Base-by-base conservation (phyloP, 768 basidiomycete genomes). In the Rhizopogon salebrosus region DNA sequence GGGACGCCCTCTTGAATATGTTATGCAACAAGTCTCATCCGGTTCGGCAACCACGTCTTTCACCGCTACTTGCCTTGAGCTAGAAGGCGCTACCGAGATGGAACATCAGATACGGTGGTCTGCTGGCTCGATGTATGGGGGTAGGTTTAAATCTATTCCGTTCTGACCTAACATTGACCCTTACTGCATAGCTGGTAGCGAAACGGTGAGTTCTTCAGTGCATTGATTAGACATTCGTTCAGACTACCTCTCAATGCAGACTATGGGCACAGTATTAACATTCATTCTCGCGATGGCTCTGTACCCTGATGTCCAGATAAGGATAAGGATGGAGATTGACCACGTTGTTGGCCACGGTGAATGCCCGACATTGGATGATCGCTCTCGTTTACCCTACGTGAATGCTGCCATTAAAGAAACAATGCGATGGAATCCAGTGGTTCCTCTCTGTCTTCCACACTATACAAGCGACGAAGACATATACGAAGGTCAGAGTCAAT, bases 311-410 rank as follows among this genome's bases (percentile, higher is more conserved):
- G 18, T 48, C 20, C 46, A 48, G 6, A 11, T 7, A 6, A 39
- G 40, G 41, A 42, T 42, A 26, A 18, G n/a, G 41, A 42, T n/a
- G 24, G 68, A 75, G 46, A 58, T 76, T 4, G 73, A 75, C 50
- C 41, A 55, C 14, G 65, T 72, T 8, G 34, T 72, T 1, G 66
- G 69, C n/a, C 46, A 56, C 3, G 65, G 64, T 13, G 53, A 63
- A 29, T 58, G 75, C n/a, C 75, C 75, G 2, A 62, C 64, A 26
- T n/a, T 27, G 16, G 41, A 42, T 42, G 27, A 52, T 52, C 51
- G 51, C 11, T 63, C 76, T 34, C 62, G 64, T 10, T 67, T 84
- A 6, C 80, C 81, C 0, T 83, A 83, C 52, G 54, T 79, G 14
- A 70, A 71, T 22, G 79, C 79, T 72, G 10, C 41, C 6, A 43